Percentiles rank a stretch among this genome's conserved stretches.
These are phyloP conservation scores for Botrytis byssoidea DNA, from an alignment of 2,329 filamentous ascomycete species.

Conservation along the genomic window DNA sequence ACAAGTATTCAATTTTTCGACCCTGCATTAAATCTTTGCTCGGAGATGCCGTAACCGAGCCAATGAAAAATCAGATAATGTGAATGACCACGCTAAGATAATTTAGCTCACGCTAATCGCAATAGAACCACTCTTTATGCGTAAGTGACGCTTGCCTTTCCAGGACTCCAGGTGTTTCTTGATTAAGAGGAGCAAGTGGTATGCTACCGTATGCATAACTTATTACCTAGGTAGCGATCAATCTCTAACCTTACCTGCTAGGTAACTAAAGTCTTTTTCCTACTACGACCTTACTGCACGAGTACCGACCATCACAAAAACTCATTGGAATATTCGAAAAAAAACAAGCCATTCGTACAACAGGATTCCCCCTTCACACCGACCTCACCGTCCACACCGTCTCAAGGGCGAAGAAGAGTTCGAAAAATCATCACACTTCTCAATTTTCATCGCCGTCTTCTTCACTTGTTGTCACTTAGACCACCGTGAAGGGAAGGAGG, in stretches of 20 bases:
- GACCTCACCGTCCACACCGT: neutral
- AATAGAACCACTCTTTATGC: conserved; percentile 6
- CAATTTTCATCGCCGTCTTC: neutral
- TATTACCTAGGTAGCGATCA: conserved; percentile 10
- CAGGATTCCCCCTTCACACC: neutral
- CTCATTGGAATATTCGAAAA: neutral
- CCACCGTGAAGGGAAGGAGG: neutral
- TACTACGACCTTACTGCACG: neutral
- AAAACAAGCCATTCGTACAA: neutral
- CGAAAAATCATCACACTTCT: neutral
- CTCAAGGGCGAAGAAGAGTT: neutral
- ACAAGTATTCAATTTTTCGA: conserved; percentile 1
- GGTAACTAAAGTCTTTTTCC: neutral
- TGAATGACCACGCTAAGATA: conserved; percentile 16
- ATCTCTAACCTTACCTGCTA: neutral
- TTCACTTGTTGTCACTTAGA: no score
- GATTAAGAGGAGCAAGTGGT: neutral
- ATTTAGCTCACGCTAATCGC: neutral
- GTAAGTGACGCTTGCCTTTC: conserved; percentile 8
- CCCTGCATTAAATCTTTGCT: conserved; percentile 14
- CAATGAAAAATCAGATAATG: conserved; percentile 15
- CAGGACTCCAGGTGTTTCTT: neutral
- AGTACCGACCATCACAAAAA: neutral
- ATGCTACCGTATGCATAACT: no score
- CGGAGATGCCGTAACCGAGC: neutral